Conservation (phyloP, 1,284 basidiomycete genomes). For the Ceratobasidium sp. region DNA sequence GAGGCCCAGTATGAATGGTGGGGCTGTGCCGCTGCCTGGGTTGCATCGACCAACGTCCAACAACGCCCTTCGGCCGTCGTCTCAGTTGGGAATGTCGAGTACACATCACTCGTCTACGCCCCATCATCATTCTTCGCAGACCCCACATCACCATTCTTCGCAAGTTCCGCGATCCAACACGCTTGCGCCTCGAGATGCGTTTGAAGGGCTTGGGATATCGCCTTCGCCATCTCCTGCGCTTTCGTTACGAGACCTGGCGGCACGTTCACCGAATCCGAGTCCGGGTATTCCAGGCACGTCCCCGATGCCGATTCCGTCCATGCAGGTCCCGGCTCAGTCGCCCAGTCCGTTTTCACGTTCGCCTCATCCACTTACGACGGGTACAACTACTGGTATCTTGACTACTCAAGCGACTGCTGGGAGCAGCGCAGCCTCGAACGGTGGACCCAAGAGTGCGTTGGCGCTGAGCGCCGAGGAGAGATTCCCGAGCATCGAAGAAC, state of each 20-base stretch:
- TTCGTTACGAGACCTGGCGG: constrained; percentile 21
- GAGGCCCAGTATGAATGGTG: background rate
- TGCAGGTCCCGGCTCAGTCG: constrained; percentile 47
- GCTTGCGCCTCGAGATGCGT: constrained; percentile 63
- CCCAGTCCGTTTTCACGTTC: constrained; percentile 33
- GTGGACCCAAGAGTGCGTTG: constrained; percentile 34
- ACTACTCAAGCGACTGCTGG: constrained; percentile 33
- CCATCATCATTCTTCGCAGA: background rate
- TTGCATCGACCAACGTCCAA: background rate
- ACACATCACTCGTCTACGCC: background rate
- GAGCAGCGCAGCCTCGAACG: background rate
- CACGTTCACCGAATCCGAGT: constrained; percentile 41
- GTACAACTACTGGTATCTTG: constrained; percentile 10
- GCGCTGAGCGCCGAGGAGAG: constrained; percentile 61
- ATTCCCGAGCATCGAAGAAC: constrained; percentile 79
- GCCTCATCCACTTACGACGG: constrained; percentile 33
- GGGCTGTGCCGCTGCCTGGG: background rate
- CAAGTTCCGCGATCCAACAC: constrained; percentile 44
- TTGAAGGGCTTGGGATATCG: constrained; percentile 71
- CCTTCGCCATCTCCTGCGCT: constrained; percentile 31
- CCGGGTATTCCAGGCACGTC: constrained; percentile 45
- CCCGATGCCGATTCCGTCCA: constrained; percentile 49
- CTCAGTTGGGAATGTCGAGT: background rate
- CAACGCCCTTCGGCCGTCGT: background rate
- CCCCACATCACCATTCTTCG: constrained; percentile 17